phyloP scores from a whole-genome alignment of 805 yeast species.

The Metschnikowia lachancei region DNA sequence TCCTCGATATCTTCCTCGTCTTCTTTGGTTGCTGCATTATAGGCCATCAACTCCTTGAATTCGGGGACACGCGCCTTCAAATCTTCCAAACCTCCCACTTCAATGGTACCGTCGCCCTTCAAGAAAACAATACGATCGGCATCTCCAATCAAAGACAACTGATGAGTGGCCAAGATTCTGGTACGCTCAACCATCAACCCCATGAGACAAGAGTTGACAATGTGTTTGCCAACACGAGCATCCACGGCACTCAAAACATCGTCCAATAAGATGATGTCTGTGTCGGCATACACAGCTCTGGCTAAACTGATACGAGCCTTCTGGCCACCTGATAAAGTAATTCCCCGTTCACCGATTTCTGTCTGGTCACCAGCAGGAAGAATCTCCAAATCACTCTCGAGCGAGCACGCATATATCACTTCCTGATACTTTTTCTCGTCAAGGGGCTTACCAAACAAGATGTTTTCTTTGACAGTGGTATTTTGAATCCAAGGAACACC shows the following conservation, averaged over 20 bases:
- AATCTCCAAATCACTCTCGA: constrained; percentile 60
- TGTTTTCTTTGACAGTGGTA: constrained; percentile 72
- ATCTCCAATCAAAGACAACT: constrained; percentile 62
- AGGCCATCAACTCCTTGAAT: constrained; percentile 41
- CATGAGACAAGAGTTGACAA: constrained; percentile 64
- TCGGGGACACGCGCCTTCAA: constrained; percentile 39
- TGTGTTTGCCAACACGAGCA: constrained; percentile 80
- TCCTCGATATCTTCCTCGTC: constrained; percentile 22
- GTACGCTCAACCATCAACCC: constrained; percentile 60
- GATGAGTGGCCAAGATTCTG: constrained; percentile 80
- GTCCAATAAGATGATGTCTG: constrained; percentile 67
- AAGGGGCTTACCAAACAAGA: constrained; percentile 59
- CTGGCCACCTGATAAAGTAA: constrained; percentile 86
- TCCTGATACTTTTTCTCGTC: constrained; percentile 50
- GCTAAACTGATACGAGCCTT: constrained; percentile 80
- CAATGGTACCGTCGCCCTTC: constrained; percentile 60
- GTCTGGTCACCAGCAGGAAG: constrained; percentile 75
- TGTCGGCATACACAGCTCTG: constrained; percentile 69
- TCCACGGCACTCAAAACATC: constrained; percentile 85
- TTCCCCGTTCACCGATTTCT: constrained; percentile 83
- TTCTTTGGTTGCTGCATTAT: constrained; percentile 25
- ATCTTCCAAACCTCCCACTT: constrained; percentile 59
- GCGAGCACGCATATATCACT: constrained; percentile 63
- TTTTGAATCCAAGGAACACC: constrained; percentile 86
- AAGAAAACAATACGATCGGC: constrained; percentile 72